A percentile compares a stretch with the other conserved stretches of the same genome.
These are phyloP conservation scores for Nakazawaea pomicola DNA, from an alignment of 805 yeast genomes.

Conservation along the genomic window DNA sequence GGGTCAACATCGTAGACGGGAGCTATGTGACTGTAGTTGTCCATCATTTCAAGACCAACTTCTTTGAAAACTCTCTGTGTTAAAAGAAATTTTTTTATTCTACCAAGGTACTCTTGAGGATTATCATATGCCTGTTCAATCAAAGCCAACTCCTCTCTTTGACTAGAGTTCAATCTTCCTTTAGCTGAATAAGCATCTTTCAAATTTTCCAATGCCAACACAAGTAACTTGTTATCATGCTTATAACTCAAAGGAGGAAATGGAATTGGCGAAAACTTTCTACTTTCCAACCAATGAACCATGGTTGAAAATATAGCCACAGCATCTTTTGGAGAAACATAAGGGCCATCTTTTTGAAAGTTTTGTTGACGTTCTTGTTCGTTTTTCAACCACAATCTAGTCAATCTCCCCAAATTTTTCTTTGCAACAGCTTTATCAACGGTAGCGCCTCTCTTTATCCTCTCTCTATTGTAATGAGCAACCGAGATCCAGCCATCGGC, in stretches of 20 bases:
- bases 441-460: constrained; percentile 83
- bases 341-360: constrained; percentile 84
- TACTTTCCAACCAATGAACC: constrained; percentile 86
- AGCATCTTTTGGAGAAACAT: constrained; percentile 80
- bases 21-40: constrained; percentile 72
- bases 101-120: constrained; percentile 86
- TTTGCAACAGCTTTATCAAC: constrained; percentile 93
- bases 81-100: constrained; percentile 75
- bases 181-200: constrained; percentile 75
- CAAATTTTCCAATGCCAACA: constrained; percentile 82
- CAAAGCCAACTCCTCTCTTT: constrained; percentile 87
- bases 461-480: constrained; percentile 87
- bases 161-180: constrained; percentile 76
- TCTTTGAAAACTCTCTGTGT: constrained; percentile 94
- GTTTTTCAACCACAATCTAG: constrained; percentile 86
- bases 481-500: constrained; percentile 96
- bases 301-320: constrained; percentile 79
- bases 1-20: constrained; percentile 92
- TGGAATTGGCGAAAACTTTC: constrained; percentile 82
- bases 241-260: constrained; percentile 91
- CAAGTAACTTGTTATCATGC: constrained; percentile 87
- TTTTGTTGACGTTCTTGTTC: constrained; percentile 86
- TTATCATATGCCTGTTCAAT: constrained; percentile 96
- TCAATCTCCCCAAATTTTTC: constrained; percentile 87
- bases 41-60: constrained; percentile 84